phyloP scores from a whole-genome alignment of 106 monocot species.

The Dendrobium huoshanense region DNA sequence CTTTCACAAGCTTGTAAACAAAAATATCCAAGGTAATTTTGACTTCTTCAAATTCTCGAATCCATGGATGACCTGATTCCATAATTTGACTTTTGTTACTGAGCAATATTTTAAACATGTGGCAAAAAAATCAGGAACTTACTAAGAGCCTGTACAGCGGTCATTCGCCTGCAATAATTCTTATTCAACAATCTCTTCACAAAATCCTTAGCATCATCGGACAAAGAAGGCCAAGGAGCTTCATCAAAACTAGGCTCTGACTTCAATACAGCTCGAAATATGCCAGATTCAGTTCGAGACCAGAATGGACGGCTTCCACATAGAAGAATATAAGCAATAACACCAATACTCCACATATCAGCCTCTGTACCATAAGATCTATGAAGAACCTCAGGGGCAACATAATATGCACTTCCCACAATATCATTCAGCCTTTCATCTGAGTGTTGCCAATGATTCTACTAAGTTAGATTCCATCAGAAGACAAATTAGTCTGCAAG shows the following conservation, averaged over 20 bases:
- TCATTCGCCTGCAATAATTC: constrained; percentile 54
- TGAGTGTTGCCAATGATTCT: constrained; percentile 11
- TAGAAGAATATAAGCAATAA: constrained; percentile 82
- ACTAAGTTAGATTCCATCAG: background rate
- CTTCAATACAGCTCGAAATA: constrained; percentile 74
- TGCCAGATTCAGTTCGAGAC: constrained; percentile 83
- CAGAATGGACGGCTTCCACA: constrained; percentile 88
- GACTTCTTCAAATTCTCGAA: constrained; percentile 41
- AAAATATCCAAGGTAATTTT: constrained; percentile 63
- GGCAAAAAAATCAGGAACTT: constrained; percentile 1
- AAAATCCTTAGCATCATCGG: constrained; percentile 64
- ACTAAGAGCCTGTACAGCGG: constrained; percentile 53
- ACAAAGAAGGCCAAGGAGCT: constrained; percentile 73
- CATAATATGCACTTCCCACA: constrained; percentile 71
- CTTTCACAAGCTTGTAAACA: constrained; percentile 53
- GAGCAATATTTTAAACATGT: background rate
- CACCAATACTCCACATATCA: constrained; percentile 93
- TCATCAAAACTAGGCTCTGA: constrained; percentile 74
- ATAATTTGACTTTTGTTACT: background rate
- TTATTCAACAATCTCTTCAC: constrained; percentile 65
- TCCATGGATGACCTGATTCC: constrained; percentile 76
- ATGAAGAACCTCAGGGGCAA: constrained; percentile 73
- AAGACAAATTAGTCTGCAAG: background rate
- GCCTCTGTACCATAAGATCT: constrained; percentile 87
- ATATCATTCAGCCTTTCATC: constrained; percentile 90